phyloP scores from a whole-genome alignment of 441 rosid genomes.

The Melastoma candidum region DNA sequence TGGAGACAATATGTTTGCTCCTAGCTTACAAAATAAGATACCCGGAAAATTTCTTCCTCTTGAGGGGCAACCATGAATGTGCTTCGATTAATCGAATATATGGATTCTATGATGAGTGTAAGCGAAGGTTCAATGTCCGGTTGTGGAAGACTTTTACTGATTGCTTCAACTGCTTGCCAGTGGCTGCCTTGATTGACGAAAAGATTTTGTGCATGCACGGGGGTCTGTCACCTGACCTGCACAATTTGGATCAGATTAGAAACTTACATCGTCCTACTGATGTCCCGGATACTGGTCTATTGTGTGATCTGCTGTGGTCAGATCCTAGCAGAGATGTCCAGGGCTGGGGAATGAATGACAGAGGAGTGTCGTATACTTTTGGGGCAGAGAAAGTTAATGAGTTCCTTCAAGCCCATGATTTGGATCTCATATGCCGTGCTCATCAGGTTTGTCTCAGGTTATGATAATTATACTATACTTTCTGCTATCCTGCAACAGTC shows the following conservation, averaged over 20 bases:
- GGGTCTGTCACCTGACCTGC: conserved; percentile 9
- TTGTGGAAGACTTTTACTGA: conserved; percentile 11
- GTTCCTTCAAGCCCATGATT: conserved; percentile 8
- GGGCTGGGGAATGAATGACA: conserved; percentile 9
- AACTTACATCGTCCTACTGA: conserved; percentile 1
- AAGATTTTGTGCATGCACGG: conserved; percentile 12
- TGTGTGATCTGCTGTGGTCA: conserved; percentile 14
- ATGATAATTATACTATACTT: too few relatives aligned
- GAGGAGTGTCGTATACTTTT: conserved; percentile 12
- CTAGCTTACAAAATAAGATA: conserved; percentile 10
- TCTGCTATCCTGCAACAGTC: too few relatives aligned
- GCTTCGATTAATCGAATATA: conserved; percentile 12
- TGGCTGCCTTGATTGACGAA: conserved; percentile 12
- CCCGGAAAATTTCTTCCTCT: conserved; percentile 8
- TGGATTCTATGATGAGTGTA: conserved; percentile 12
- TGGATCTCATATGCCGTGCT: conserved; percentile 13
- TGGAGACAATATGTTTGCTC: conserved; percentile 13
- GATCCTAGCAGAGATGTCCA: conserved; percentile 6
- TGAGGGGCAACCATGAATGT: conserved; percentile 12
- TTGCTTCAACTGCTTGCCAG: conserved; percentile 10
- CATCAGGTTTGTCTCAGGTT: conserved; percentile 4
- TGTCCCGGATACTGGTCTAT: conserved; percentile 9
- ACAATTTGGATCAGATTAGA: conserved; percentile 7
- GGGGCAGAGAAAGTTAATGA: conserved; percentile 9
- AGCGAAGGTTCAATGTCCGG: conserved; percentile 13